Base-by-base conservation (phyloP, 345 rosid genomes). In the Odontarrhena argentea region DNA sequence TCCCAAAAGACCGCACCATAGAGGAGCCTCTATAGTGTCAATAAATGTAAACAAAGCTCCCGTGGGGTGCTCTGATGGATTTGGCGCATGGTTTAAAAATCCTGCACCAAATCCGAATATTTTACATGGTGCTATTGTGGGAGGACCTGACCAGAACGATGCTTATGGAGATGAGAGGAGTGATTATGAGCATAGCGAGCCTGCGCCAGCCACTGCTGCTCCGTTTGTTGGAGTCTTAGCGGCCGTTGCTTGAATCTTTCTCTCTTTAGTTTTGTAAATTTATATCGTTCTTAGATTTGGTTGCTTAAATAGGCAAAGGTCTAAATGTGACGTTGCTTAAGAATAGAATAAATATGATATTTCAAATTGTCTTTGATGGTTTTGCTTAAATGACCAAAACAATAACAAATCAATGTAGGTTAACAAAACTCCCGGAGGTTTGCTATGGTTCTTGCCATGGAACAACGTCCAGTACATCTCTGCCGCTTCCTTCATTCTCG, bases 1-100 rank as follows among this genome's bases (percentile, higher is more conserved):
- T 76, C 97, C 99, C 7, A 82, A 63, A 60, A 81, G 89, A 76
- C 75, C 90, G 44, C 99, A 94, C 79, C 99, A 94, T 81, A 79
- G 99, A 78, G 99, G 88, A 15, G 83, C 97, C 13, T 94, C 99
- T 1, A 60, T 86, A 51, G 96, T 96, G 55, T 88, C 92, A 11
- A 71, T 86, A 22, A 77, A 77, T 1, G 36, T 32, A 5, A 32
- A 32, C 36, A 32, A 5, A 32, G 36, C 36, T 32, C 36, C 36
- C 6, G 36, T 32, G 36, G 36, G 36, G 36, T 32, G 36, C 7
- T 32, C 36, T 32, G 25, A 45, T 57, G 7, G 94, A 93, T 61
- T 85, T 87, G 71, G 82, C 7, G 15, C 30, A 14, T 88, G 89
- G 84, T 85, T 45, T 63, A 55, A 66, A 46, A 65, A 57, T 55